Conservation (phyloP, 75 land plant species). For the Cryptomeria japonica region DNA sequence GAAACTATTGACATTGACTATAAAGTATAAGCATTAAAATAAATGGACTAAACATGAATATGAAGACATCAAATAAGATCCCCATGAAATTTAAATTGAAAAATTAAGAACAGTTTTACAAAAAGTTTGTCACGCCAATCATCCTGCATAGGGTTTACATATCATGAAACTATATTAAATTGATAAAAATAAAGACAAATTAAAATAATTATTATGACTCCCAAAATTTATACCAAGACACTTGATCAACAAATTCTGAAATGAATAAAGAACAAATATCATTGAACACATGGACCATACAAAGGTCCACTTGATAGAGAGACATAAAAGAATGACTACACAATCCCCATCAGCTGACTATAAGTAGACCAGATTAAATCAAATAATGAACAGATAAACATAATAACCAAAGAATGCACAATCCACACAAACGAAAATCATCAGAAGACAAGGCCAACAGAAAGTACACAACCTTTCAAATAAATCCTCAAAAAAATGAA, state of each 20-base stretch:
- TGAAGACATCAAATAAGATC: not conserved
- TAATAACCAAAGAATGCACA: not conserved
- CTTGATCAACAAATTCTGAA: not conserved
- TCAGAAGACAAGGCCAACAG: not conserved
- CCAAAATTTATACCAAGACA: not conserved
- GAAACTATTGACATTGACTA: not conserved
- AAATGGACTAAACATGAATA: not conserved
- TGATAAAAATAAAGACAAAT: not conserved
- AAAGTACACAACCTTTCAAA: not conserved
- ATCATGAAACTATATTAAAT: too few relatives aligned
- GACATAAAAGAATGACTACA: not conserved
- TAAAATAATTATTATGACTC: not conserved
- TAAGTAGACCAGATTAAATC: not conserved
- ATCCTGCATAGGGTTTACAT: not conserved
- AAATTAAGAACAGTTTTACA: not conserved
- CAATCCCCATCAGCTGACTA: not conserved
- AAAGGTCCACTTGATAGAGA: not conserved
- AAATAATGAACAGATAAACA: not conserved
- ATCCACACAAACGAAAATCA: not conserved
- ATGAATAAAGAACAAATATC: not conserved
- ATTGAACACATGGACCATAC: not conserved
- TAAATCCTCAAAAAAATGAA: not conserved
- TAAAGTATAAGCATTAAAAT: not conserved
- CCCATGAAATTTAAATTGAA: not conserved
- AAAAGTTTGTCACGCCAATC: not conserved